These are phyloP conservation scores for Rhamnella rubrinervis DNA, from an alignment of 331 rosid species.

Conservation along the genomic window DNA sequence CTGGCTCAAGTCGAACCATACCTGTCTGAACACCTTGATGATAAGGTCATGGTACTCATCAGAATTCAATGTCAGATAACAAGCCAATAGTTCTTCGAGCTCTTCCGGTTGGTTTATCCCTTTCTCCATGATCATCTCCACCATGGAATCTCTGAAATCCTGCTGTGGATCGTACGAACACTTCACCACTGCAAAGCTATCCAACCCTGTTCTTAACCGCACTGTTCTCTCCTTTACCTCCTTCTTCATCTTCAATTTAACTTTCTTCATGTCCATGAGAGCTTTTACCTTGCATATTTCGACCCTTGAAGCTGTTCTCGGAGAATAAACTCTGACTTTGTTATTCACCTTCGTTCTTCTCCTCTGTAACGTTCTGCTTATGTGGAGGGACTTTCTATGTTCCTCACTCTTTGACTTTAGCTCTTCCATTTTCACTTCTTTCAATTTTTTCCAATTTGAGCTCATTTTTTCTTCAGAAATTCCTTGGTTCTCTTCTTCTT, in stretches of 20 bases:
- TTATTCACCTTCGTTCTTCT: conserved; percentile 46
- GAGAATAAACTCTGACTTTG: conserved; percentile 59
- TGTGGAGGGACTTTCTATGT: conserved; percentile 49
- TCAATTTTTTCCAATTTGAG: conserved; percentile 40
- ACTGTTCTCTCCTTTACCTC: conserved; percentile 37
- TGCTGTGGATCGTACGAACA: conserved; percentile 64
- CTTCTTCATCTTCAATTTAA: conserved; percentile 54
- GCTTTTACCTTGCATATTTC: conserved; percentile 73
- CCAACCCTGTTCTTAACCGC: conserved; percentile 40
- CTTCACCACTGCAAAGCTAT: conserved; percentile 81
- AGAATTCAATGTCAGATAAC: conserved; percentile 80
- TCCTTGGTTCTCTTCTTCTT: conserved; percentile 19
- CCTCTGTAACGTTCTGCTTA: conserved; percentile 58
- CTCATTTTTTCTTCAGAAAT: conserved; percentile 6
- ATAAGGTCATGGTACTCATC: conserved; percentile 82
- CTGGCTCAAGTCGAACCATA: conserved; percentile 73
- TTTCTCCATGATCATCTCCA: conserved; percentile 82
- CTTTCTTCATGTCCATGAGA: conserved; percentile 64
- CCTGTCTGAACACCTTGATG: conserved; percentile 80
- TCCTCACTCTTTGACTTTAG: conserved; percentile 49
- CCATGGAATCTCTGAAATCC: conserved; percentile 94
- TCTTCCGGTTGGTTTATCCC: conserved; percentile 59
- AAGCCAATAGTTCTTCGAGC: conserved; percentile 82
- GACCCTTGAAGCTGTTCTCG: conserved; percentile 61
- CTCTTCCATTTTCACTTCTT: conserved; percentile 38